Conservation (phyloP, 352 stramenopile species). For the Phytophthora macrochlamydospora region DNA sequence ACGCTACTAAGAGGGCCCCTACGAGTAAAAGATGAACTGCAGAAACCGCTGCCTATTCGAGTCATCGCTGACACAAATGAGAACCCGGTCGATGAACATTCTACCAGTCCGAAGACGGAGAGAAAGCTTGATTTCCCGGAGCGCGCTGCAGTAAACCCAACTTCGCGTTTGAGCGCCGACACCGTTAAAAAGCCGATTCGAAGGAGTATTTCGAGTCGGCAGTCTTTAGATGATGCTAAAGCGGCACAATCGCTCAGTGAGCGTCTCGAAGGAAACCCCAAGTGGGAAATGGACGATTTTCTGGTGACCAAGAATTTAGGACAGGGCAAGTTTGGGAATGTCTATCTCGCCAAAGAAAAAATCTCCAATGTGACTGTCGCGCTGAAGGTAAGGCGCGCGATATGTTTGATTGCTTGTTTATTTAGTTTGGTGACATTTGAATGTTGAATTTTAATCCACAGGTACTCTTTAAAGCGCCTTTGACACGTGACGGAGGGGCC, state of each 20-base stretch:
- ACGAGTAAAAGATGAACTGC: conserved; percentile 11
- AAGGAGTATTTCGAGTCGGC: conserved; percentile 33
- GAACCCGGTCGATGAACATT: background rate
- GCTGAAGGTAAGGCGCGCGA: conserved; percentile 60
- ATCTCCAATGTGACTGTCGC: conserved; percentile 67
- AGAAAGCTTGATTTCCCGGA: conserved; percentile 37
- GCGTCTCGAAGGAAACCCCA: conserved; percentile 49
- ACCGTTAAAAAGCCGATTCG: conserved; percentile 14
- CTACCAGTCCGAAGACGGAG: conserved; percentile 8
- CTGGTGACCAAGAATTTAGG: conserved; percentile 78
- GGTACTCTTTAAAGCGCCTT: conserved; percentile 71
- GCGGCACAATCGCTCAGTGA: conserved; percentile 47
- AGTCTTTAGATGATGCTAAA: conserved; percentile 54
- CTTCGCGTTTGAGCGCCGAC: conserved; percentile 14
- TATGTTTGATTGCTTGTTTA: background rate
- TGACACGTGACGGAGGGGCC: conserved; percentile 58
- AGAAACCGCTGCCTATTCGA: conserved; percentile 3
- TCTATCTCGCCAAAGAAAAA: conserved; percentile 83
- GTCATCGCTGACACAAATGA: background rate
- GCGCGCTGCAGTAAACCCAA: conserved; percentile 40
- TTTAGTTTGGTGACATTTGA: background rate
- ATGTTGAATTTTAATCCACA: conserved; percentile 10
- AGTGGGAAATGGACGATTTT: conserved; percentile 84
- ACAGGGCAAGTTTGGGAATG: conserved; percentile 88
- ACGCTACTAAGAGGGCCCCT: background rate